Conservation (phyloP, 768 basidiomycete species). For the Chlorophyllum brunneum region DNA sequence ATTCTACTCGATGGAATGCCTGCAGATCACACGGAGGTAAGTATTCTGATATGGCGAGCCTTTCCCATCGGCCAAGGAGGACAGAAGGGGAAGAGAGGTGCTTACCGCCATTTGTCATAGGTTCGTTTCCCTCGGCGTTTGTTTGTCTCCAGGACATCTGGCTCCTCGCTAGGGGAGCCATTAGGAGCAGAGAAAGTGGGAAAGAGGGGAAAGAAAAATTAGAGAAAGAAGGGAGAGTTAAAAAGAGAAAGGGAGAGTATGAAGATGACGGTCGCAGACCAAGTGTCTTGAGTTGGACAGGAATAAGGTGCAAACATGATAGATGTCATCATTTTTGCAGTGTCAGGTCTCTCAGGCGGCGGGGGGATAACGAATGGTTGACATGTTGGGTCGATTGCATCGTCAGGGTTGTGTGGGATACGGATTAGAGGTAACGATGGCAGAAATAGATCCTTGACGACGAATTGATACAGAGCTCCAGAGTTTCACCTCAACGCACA, state of each 20-base stretch:
- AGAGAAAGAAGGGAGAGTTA: not conserved
- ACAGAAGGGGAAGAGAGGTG: not conserved
- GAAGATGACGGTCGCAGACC: conserved; percentile 3
- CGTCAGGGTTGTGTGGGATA: not conserved
- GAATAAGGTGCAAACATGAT: not conserved
- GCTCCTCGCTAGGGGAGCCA: conserved; percentile 1
- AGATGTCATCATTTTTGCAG: conserved; percentile 7
- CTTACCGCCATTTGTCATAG: not conserved
- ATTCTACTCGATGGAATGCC: not conserved
- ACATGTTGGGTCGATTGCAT: conserved; percentile 1
- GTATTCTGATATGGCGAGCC: not conserved
- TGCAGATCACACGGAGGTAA: not conserved
- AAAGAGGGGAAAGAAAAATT: not conserved
- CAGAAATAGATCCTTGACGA: conserved; percentile 5
- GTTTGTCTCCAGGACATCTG: conserved; percentile 11
- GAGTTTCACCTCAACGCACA: too few species aligned
- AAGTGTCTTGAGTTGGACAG: not conserved
- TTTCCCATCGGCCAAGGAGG: not conserved
- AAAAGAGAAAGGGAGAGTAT: not conserved
- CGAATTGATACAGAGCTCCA: not conserved
- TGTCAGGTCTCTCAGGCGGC: not conserved
- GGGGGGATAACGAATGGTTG: too few species aligned
- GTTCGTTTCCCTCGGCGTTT: not conserved
- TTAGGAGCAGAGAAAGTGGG: not conserved
- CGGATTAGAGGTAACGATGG: not conserved